phyloP scores from a whole-genome alignment of 106 monocot species.

The Platanthera zijinensis region DNA sequence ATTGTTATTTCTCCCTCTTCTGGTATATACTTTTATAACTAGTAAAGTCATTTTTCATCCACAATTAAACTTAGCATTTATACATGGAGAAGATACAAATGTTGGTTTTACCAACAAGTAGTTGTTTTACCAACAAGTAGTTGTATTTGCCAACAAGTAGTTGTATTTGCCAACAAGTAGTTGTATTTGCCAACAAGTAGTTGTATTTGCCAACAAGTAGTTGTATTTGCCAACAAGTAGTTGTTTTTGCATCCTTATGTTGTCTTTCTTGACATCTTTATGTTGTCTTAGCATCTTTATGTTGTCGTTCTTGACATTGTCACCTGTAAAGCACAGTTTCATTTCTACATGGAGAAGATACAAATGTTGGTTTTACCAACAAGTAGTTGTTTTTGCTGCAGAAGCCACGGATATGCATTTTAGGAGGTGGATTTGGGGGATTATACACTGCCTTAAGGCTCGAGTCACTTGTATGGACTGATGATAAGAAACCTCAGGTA shows the following conservation, averaged over 20 bases:
- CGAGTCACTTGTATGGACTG: slow-evolving; percentile 88
- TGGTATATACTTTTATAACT: neutral
- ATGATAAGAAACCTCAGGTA: slow-evolving; percentile 90
- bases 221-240: no score
- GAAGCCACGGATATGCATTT: slow-evolving; percentile 83
- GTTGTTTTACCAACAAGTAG: no score
- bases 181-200: no score
- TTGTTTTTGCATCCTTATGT: no score
- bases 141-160: no score
- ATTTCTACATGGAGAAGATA: neutral
- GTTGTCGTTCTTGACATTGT: neutral
- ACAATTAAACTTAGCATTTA: neutral
- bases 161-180: no score
- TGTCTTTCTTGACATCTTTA: no score
- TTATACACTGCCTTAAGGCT: slow-evolving; percentile 84
- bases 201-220: no score
- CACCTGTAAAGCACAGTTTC: neutral
- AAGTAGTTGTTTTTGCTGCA: slow-evolving; percentile 14
- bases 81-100: no score
- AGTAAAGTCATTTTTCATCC: neutral
- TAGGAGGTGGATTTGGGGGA: slow-evolving; percentile 98
- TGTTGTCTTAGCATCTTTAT: no score
- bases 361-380: neutral
- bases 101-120: no score
- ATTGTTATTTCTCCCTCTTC: neutral